Percentiles rank a stretch among this genome's conserved stretches.
phyloP scores from a whole-genome alignment of 2,329 filamentous ascomycete species.

The Grosmannia huntii region DNA sequence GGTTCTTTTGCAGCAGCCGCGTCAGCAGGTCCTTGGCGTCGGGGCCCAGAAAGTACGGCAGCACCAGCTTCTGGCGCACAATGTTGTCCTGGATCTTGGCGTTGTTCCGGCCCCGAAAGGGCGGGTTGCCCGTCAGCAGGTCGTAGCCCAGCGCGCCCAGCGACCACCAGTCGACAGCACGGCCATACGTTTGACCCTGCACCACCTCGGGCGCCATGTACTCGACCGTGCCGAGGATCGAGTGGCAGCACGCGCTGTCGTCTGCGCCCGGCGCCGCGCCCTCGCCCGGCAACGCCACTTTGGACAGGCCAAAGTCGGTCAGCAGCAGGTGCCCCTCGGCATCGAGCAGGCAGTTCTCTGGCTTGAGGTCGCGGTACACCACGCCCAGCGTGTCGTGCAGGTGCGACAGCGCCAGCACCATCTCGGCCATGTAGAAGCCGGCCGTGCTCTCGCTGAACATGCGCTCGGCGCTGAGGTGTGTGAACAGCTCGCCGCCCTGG shows the following conservation, averaged over 20 bases:
- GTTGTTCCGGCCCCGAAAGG: constrained; percentile 82
- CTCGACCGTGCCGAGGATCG: constrained; percentile 86
- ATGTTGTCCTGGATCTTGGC: constrained; percentile 95
- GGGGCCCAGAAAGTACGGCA: constrained; percentile 82
- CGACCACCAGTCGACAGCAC: constrained; percentile 97
- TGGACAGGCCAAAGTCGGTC: constrained; percentile 94
- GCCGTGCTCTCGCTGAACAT: constrained; percentile 88
- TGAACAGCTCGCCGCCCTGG: constrained; percentile 91
- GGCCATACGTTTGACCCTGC: constrained; percentile 76
- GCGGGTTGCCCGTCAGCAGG: constrained; percentile 80
- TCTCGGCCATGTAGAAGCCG: constrained; percentile 97
- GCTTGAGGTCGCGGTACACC: constrained; percentile 93
- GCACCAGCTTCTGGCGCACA: constrained; percentile 73
- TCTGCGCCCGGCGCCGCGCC: constrained; percentile 32
- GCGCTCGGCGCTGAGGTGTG: constrained; percentile 82
- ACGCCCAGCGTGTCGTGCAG: constrained; percentile 86
- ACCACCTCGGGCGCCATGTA: constrained; percentile 99
- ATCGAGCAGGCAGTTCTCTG: constrained; percentile 92
- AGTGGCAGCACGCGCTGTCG: constrained; percentile 63
- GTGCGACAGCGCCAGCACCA: constrained; percentile 87
- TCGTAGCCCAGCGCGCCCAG: constrained; percentile 88
- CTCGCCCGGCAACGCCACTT: constrained; percentile 54
- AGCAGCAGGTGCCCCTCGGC: constrained; percentile 82
- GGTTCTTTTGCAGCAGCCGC: constrained; percentile 82
- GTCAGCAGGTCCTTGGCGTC: constrained; percentile 93